Percentiles rank a stretch among this genome's conserved stretches.
These are phyloP conservation scores for Perilla frutescens DNA, from an alignment of 257 asterid species.

Conservation along the genomic window DNA sequence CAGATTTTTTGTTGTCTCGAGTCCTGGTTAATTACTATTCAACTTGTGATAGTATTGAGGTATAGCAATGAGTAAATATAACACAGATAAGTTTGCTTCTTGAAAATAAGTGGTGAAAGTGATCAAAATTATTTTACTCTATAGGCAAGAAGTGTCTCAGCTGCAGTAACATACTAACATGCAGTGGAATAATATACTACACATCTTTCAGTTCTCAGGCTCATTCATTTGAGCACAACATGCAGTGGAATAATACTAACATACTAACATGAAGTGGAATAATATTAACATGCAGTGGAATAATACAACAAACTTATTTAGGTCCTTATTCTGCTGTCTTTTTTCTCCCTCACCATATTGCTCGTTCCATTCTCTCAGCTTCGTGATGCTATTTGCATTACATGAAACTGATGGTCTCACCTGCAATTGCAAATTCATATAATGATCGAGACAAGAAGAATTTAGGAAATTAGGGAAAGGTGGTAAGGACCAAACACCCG, in stretches of 20 bases:
- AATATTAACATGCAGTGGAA: slow-evolving; percentile 23
- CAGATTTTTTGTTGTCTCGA: not conserved
- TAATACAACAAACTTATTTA: no score
- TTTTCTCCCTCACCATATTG: slow-evolving; percentile 80
- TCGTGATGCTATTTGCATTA: slow-evolving; percentile 67
- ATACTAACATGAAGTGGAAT: no score
- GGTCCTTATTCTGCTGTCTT: no score
- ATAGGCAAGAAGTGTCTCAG: not conserved
- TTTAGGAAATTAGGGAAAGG: not conserved
- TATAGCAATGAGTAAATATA: no score
- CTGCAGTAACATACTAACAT: not conserved
- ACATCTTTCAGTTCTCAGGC: not conserved
- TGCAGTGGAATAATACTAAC: no score
- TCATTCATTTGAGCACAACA: not conserved
- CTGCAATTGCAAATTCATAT: slow-evolving; percentile 7
- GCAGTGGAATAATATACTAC: no score
- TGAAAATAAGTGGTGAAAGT: not conserved
- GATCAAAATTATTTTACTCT: no score
- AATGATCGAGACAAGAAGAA: slow-evolving; percentile 2
- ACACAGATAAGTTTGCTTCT: no score
- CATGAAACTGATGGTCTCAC: slow-evolving; percentile 85
- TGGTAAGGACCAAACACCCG: no score
- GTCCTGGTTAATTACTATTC: not conserved
- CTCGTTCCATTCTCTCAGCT: slow-evolving; percentile 80
- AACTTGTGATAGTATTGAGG: not conserved